These are phyloP conservation scores for Zymoseptoria ardabiliae DNA, from an alignment of 2,329 filamentous ascomycete species.

Conservation along the genomic window DNA sequence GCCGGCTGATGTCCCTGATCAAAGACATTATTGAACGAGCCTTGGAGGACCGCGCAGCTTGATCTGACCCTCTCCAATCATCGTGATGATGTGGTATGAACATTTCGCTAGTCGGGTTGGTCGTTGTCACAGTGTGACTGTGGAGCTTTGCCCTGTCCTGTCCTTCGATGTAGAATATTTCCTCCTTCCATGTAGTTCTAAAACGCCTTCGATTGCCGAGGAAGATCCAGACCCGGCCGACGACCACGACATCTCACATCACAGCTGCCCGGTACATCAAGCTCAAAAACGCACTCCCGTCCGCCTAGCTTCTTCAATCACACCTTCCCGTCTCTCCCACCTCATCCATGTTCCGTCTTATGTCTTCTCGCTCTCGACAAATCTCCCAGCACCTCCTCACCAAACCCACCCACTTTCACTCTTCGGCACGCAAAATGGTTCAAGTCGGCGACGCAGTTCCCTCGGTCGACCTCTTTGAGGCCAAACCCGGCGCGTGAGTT, in stretches of 20 bases:
- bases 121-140: too few relatives aligned
- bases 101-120: too few relatives aligned
- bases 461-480: slow-evolving; percentile 68
- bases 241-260: background rate
- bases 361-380: slow-evolving; percentile 6
- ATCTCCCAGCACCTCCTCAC: background rate
- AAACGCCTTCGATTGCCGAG: too few relatives aligned
- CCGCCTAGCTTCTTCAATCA: slow-evolving; percentile 1
- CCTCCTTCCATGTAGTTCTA: too few relatives aligned
- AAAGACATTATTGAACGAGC: too few relatives aligned
- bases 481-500: slow-evolving; percentile 65
- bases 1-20: background rate
- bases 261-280: background rate
- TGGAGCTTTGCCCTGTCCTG: too few relatives aligned
- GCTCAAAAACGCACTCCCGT: background rate
- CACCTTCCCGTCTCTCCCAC: background rate
- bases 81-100: too few relatives aligned
- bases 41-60: too few relatives aligned
- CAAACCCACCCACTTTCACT: slow-evolving; percentile 50
- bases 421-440: slow-evolving; percentile 56
- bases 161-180: too few relatives aligned
- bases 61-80: too few relatives aligned
- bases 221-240: too few relatives aligned
- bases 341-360: slow-evolving; percentile 22
- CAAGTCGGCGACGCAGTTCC: slow-evolving; percentile 75